phyloP scores from a whole-genome alignment of 2,329 filamentous ascomycete species.

The Xylaria sp. region DNA sequence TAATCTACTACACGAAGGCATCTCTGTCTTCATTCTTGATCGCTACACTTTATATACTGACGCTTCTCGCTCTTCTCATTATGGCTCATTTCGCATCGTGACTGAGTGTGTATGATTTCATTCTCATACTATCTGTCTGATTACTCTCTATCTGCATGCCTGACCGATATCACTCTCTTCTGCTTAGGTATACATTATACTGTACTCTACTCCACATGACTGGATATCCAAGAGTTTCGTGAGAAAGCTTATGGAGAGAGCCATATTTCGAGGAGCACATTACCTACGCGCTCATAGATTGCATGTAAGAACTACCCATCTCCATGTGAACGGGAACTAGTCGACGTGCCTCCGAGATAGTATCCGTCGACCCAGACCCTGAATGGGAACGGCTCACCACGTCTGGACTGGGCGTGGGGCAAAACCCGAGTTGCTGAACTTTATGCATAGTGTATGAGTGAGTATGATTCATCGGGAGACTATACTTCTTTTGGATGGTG shows the following conservation, averaged over 20 bases:
- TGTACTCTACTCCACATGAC: not conserved
- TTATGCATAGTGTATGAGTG: slow-evolving; percentile 26
- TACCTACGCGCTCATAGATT: not conserved
- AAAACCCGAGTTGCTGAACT: not conserved
- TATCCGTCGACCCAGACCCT: not conserved
- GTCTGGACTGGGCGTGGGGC: slow-evolving; percentile 8
- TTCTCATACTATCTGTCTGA: not conserved
- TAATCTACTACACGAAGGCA: not conserved
- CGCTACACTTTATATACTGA: slow-evolving; percentile 25
- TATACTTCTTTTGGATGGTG: not conserved
- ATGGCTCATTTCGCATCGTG: slow-evolving; percentile 34
- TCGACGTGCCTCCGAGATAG: not conserved
- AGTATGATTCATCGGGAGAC: slow-evolving; percentile 35
- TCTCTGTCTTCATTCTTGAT: not conserved
- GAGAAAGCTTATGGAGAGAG: not conserved
- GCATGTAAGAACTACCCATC: not conserved
- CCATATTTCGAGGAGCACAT: not conserved
- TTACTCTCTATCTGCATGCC: not conserved
- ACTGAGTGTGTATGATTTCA: slow-evolving; percentile 30
- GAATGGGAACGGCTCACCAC: not conserved
- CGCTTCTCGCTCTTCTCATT: slow-evolving; percentile 9
- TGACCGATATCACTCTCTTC: not conserved
- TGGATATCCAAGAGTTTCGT: not conserved
- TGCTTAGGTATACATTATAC: not conserved
- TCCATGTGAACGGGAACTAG: not conserved